Percentiles rank a stretch among this genome's conserved stretches.
Conservation (phyloP, 148 eudicot genomes). For the Nepenthes gracilis region DNA sequence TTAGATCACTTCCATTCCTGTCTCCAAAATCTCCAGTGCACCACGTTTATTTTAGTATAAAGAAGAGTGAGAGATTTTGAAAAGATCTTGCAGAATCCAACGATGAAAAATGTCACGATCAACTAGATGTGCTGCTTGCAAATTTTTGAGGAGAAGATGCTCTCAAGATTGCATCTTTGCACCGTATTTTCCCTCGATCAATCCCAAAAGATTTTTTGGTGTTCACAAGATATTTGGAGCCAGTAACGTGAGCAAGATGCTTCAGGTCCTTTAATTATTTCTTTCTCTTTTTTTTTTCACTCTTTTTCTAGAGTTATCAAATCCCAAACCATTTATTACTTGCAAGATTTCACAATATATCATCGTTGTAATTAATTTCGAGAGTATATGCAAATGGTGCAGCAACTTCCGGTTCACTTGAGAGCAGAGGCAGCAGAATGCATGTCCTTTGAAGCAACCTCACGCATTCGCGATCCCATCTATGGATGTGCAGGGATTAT, state of each 20-base stretch:
- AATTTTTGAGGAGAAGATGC: no score
- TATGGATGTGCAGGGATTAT: constrained; percentile 29
- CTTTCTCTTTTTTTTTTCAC: neutral
- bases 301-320: neutral
- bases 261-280: constrained; percentile 21
- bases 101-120: constrained; percentile 16
- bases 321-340: no score
- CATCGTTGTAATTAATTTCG: no score
- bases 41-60: neutral
- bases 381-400: no score
- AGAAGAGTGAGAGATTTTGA: neutral
- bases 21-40: neutral
- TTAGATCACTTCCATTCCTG: neutral
- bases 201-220: constrained; percentile 28
- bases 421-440: constrained; percentile 28
- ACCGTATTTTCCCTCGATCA: no score
- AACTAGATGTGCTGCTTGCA: constrained; percentile 46
- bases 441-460: constrained; percentile 26
- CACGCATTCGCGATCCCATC: constrained; percentile 28
- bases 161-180: no score
- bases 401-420: constrained; percentile 19
- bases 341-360: no score
- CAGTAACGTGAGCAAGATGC: constrained; percentile 27
- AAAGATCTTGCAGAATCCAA: neutral
- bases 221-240: constrained; percentile 45